A percentile compares a stretch with the other conserved stretches of the same genome.
These are phyloP conservation scores for Cymbopogon flexuosus DNA, from an alignment of 202 grass and related monocot species.

Conservation along the genomic window DNA sequence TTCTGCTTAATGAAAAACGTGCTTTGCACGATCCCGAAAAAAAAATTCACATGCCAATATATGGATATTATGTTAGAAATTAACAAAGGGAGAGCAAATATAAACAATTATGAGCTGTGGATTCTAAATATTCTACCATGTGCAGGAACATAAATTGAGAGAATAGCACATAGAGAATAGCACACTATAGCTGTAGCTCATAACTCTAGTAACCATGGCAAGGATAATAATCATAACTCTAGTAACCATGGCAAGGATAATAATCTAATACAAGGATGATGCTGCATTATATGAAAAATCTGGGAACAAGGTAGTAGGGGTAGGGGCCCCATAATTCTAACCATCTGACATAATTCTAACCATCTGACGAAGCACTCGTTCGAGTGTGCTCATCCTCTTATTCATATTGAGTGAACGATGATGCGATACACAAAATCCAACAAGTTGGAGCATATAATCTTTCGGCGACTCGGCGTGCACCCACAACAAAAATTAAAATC, in stretches of 20 bases:
- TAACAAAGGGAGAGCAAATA: too few species aligned
- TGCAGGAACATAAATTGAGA: background rate
- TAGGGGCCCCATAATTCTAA: background rate
- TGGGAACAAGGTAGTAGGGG: background rate
- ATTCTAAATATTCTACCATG: background rate
- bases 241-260: background rate
- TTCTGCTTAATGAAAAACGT: too few species aligned
- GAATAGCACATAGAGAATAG: background rate
- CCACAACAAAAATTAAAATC: background rate
- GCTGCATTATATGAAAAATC: background rate
- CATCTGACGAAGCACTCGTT: background rate
- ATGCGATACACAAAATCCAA: conserved; percentile 24
- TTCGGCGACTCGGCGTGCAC: background rate
- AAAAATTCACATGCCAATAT: too few species aligned
- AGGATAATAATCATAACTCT: background rate
- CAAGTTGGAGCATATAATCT: conserved; percentile 39
- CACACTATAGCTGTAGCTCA: background rate
- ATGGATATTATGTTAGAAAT: too few species aligned
- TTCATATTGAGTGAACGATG: conserved; percentile 3
- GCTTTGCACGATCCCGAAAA: too few species aligned
- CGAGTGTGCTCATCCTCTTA: background rate
- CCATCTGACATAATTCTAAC: background rate
- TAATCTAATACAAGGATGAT: background rate
- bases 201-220: background rate
- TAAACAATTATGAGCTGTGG: too few species aligned